Percentiles rank a stretch among this genome's conserved stretches.
Evolutionary conservation across 345 rosid species (phyloP).

Genomic region (Cochlearia excelsa): DNA sequence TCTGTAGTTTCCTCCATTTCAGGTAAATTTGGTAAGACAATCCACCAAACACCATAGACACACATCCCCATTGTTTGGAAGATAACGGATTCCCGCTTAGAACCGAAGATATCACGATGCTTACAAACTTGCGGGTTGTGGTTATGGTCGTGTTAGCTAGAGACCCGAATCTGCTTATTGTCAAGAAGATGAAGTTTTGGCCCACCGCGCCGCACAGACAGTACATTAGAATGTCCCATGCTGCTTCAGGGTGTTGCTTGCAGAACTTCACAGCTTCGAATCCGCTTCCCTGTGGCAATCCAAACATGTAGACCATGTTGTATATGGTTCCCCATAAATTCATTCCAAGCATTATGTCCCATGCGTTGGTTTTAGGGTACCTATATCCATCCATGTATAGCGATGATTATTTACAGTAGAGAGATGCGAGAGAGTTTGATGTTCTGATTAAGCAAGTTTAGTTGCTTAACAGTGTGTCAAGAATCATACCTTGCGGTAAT

Average conservation of each 20-base stretch:
- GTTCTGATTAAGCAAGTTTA: not conserved
- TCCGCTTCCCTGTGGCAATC: conserved; percentile 75
- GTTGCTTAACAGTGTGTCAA: not conserved
- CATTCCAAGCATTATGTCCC: conserved; percentile 99
- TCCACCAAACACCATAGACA: conserved; percentile 90
- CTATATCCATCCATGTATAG: conserved; percentile 17
- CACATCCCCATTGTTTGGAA: conserved; percentile 89
- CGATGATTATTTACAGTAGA: not conserved
- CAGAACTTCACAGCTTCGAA: conserved; percentile 79
- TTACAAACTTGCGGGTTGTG: conserved; percentile 91
- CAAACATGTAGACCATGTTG: conserved; percentile 90
- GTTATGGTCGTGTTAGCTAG: conserved; percentile 94
- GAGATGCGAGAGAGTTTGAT: conserved; percentile 1
- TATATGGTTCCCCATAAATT: conserved; percentile 94
- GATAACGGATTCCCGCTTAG: conserved; percentile 93
- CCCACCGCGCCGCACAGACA: conserved; percentile 97
- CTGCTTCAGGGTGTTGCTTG: conserved; percentile 87
- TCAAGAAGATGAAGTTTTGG: conserved; percentile 93
- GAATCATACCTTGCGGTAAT: conserved; percentile 60
- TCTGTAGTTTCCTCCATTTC: conserved; percentile 89
- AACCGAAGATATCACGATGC: conserved; percentile 85
- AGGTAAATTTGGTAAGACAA: conserved; percentile 92
- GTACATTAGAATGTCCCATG: conserved; percentile 85
- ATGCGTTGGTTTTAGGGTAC: conserved; percentile 87
- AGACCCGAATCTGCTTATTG: conserved; percentile 92